These are phyloP conservation scores for Saraca asoca DNA, from an alignment of 331 rosid species.

Conservation along the genomic window DNA sequence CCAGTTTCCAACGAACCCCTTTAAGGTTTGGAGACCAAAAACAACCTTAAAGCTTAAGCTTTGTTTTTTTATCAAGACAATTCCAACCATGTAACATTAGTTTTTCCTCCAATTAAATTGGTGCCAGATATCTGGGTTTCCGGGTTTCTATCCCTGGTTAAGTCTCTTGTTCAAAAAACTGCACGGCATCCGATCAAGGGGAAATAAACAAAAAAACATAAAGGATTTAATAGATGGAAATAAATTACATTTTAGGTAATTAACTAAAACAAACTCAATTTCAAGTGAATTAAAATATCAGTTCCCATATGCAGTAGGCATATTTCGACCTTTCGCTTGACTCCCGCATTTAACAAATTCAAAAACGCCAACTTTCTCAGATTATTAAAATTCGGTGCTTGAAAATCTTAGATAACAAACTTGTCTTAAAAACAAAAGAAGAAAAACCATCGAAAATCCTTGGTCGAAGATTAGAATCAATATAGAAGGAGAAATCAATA, in stretches of 20 bases:
- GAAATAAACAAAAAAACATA: background rate
- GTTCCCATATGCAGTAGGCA: background rate
- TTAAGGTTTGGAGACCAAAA: slow-evolving; percentile 33
- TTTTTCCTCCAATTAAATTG: slow-evolving; percentile 29
- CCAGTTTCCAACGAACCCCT: slow-evolving; percentile 18
- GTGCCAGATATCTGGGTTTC: background rate
- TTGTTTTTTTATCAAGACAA: slow-evolving; percentile 31
- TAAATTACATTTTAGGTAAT: background rate
- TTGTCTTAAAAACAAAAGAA: background rate
- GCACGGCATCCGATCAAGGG: slow-evolving; percentile 31
- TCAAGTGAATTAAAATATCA: slow-evolving; percentile 17
- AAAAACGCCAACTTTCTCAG: slow-evolving; percentile 17
- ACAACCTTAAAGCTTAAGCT: slow-evolving; percentile 35
- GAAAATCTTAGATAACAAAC: background rate
- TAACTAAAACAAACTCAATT: too few relatives aligned
- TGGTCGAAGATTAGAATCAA: too few relatives aligned
- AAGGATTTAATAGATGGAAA: slow-evolving; percentile 15
- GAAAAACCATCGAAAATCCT: slow-evolving; percentile 7
- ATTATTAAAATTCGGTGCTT: background rate
- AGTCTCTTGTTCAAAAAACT: slow-evolving; percentile 42
- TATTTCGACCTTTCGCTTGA: slow-evolving; percentile 2
- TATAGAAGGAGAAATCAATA: slow-evolving; percentile 1
- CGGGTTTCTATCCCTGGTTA: slow-evolving; percentile 27
- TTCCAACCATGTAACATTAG: slow-evolving; percentile 27
- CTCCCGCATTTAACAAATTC: slow-evolving; percentile 22